Conservation (phyloP, 805 yeast species). For the Lachancea cidri region DNA sequence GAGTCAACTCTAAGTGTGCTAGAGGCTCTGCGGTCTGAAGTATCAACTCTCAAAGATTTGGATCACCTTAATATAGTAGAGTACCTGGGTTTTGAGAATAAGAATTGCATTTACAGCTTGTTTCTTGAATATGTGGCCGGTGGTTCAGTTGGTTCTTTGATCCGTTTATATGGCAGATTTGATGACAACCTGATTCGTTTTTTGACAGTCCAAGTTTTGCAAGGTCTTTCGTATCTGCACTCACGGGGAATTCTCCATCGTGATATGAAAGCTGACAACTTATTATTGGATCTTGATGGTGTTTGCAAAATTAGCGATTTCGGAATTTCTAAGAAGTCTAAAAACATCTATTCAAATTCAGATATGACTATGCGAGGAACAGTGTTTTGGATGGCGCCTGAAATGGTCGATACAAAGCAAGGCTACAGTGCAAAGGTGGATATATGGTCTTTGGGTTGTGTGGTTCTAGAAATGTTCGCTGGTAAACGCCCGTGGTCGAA, state of each 20-base stretch:
- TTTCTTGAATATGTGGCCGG: slow-evolving; percentile 97
- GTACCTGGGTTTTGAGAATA: slow-evolving; percentile 86
- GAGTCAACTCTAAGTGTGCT: slow-evolving; percentile 54
- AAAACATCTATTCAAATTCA: slow-evolving; percentile 84
- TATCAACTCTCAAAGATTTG: slow-evolving; percentile 86
- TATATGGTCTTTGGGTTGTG: slow-evolving; percentile 98
- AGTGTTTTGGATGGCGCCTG: slow-evolving; percentile 99
- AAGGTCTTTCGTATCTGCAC: slow-evolving; percentile 85
- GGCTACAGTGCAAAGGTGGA: slow-evolving; percentile 98
- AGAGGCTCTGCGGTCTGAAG: slow-evolving; percentile 84
- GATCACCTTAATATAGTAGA: slow-evolving; percentile 95
- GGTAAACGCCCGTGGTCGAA: slow-evolving; percentile 98
- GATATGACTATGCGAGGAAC: slow-evolving; percentile 99
- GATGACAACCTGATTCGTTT: slow-evolving; percentile 71
- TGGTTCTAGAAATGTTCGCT: slow-evolving; percentile 94
- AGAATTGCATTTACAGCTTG: slow-evolving; percentile 67
- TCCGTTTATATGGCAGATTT: slow-evolving; percentile 78
- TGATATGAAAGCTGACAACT: slow-evolving; percentile 91
- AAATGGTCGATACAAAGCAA: slow-evolving; percentile 85
- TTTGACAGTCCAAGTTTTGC: slow-evolving; percentile 71
- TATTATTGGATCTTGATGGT: slow-evolving; percentile 85
- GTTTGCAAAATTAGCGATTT: slow-evolving; percentile 93
- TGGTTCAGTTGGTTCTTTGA: slow-evolving; percentile 86
- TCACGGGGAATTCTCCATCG: slow-evolving; percentile 84
- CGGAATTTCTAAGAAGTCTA: slow-evolving; percentile 85